phyloP scores from a whole-genome alignment of 768 basidiomycete species.

The Lactarius hengduanensis region DNA sequence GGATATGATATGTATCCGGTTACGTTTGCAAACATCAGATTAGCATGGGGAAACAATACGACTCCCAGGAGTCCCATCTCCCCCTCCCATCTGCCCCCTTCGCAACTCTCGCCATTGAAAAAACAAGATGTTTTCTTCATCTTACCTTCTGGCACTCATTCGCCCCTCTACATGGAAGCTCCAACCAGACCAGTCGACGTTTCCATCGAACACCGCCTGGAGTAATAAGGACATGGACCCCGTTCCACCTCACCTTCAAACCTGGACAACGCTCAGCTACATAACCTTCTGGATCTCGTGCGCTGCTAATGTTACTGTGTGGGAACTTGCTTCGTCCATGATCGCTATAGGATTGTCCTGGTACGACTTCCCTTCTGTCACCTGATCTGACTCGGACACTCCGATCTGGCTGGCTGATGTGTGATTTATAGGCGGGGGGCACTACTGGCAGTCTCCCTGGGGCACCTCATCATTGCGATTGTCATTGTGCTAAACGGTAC shows the following conservation, averaged over 20 bases:
- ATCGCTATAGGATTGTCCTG: conserved; percentile 72
- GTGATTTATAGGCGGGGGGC: conserved; percentile 54
- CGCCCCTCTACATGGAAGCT: conserved; percentile 47
- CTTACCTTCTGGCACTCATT: neutral
- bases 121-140: neutral
- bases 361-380: conserved; percentile 37
- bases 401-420: neutral
- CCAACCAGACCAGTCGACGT: conserved; percentile 50
- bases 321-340: conserved; percentile 74
- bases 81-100: neutral
- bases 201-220: conserved; percentile 60
- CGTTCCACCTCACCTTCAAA: conserved; percentile 56
- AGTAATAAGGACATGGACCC: conserved; percentile 78
- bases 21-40: neutral
- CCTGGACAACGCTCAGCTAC: conserved; percentile 69
- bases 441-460: conserved; percentile 65
- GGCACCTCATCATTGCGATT: conserved; percentile 69
- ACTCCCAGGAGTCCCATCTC: neutral
- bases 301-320: conserved; percentile 34
- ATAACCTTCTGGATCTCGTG: conserved; percentile 55
- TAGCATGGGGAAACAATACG: neutral
- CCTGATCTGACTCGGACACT: neutral
- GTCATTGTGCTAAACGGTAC: conserved; percentile 79
- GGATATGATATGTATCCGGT: neutral
- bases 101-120: neutral